These are phyloP conservation scores for Medakamo hakoo DNA, from an alignment of 139 green algal genomes.

Conservation along the genomic window DNA sequence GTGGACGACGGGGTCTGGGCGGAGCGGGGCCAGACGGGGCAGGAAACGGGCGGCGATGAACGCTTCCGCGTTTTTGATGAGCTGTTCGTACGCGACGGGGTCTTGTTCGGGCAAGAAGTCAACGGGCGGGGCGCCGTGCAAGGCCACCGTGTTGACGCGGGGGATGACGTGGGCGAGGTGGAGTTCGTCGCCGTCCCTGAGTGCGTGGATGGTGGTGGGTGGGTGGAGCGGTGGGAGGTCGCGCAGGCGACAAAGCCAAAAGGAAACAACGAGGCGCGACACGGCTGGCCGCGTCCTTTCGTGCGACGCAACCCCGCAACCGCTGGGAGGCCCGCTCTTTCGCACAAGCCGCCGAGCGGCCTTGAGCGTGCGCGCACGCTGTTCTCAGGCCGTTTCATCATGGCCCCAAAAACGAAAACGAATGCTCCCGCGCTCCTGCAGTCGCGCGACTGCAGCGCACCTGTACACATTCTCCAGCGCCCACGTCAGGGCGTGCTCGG, in stretches of 20 bases:
- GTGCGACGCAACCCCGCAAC: no score
- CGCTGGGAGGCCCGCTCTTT: no score
- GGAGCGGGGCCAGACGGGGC: slow-evolving; percentile 12
- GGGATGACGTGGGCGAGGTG: slow-evolving; percentile 35
- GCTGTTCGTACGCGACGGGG: slow-evolving; percentile 22
- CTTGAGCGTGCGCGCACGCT: no score
- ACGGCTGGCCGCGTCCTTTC: no score
- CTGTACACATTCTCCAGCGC: slow-evolving; percentile 21
- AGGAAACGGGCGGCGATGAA: slow-evolving; percentile 38
- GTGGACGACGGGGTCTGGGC: slow-evolving; percentile 30
- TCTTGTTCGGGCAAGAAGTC: slow-evolving; percentile 40
- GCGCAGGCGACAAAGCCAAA: no score
- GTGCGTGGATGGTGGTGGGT: not conserved
- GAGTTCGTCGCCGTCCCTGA: not conserved
- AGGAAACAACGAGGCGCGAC: no score
- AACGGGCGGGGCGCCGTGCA: slow-evolving; percentile 29
- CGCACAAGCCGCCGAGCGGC: no score
- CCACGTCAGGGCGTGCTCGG: slow-evolving; percentile 24
- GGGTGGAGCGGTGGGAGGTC: no score
- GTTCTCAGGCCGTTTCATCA: no score
- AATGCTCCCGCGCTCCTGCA: no score
- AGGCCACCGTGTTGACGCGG: slow-evolving; percentile 16
- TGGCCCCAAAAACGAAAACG: no score
- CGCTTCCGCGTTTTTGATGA: slow-evolving; percentile 25
- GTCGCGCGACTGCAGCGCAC: no score